Conservation (phyloP, 2,329 filamentous ascomycete species). For the Penicillium sp. region DNA sequence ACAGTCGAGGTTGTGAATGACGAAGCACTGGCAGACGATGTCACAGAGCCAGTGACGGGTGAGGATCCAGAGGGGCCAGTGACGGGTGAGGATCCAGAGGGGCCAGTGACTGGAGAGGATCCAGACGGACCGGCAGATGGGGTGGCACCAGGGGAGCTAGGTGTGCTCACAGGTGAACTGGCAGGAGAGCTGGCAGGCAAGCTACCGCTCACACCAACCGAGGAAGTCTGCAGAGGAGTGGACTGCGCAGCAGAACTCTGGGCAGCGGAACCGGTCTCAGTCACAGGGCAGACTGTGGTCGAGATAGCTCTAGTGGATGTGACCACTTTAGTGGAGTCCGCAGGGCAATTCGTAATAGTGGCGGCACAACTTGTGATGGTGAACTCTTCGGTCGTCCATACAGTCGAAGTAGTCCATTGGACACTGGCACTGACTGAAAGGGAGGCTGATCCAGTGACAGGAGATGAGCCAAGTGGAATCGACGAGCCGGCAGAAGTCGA, state of each 20-base stretch:
- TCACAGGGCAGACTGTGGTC: background rate
- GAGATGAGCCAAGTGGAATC: background rate
- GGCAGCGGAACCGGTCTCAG: background rate
- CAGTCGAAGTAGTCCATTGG: background rate
- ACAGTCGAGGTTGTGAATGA: slow-evolving; percentile 38
- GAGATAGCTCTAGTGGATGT: background rate
- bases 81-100: too few relatives aligned
- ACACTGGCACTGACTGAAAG: slow-evolving; percentile 1
- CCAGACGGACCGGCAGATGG: background rate
- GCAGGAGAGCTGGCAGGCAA: background rate
- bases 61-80: background rate
- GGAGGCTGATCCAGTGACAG: background rate
- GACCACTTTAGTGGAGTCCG: background rate
- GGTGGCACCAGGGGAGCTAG: background rate
- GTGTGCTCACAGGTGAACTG: background rate
- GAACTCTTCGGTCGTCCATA: background rate
- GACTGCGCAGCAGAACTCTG: background rate
- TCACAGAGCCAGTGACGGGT: background rate
- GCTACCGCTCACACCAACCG: background rate
- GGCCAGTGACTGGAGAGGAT: background rate
- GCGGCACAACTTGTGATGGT: background rate
- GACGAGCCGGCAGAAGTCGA: background rate
- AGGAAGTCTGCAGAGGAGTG: background rate
- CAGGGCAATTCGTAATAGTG: background rate
- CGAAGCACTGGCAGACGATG: slow-evolving; percentile 11